Base-by-base conservation (phyloP, 805 yeast genomes). In the Lipomyces kockii region DNA sequence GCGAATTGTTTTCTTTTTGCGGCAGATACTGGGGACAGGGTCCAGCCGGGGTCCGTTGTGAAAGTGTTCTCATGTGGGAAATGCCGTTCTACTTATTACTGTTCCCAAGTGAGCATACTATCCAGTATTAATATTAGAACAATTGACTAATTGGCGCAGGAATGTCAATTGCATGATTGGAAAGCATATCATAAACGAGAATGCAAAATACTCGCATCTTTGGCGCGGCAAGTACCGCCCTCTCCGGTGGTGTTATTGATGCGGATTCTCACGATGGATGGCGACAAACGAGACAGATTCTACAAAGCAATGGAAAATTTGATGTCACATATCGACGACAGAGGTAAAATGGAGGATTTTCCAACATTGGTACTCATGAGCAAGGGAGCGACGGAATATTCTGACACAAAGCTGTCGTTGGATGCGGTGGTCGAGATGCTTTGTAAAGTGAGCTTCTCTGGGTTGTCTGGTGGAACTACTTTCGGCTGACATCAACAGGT, bases 381-480 rank as follows among this genome's bases (percentile, higher is more conserved):
- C 20, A 60, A 64, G 25, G 67, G 64, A 17, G 65, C 68, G 9
- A 52, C 43, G 46, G 65, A 65, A 53, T 61, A 62, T 34, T 56
- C 68, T 4, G 58, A 51, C 9, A 32, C 56, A 12, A 4, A 12
- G 35, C 17, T 65, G 55, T 20, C 60, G 8, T 20, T 49, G 11
- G 61, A 61, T 2, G 17, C 17, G 1, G 58, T 58, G 2, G 43
- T 58, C 32, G 60, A 46, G 34, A 17, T 65, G n/a, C 43, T 58
- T 9, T 61, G 49, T 6, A 65, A 53, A 52, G 65, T 65, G 46
- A 6, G 61, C n/a, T 32, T 46, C 11, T 14, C 20, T 34, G 22
- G 5, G 3, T 27, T 43, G 20, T 25, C 25, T 8, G 1, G 17
- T 27, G 60, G 22, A 29, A 8, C 51, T 27, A 39, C 22, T 9